Base-by-base conservation (phyloP, 108 stramenopile genomes). In the Stephanodiscus minutulus region DNA sequence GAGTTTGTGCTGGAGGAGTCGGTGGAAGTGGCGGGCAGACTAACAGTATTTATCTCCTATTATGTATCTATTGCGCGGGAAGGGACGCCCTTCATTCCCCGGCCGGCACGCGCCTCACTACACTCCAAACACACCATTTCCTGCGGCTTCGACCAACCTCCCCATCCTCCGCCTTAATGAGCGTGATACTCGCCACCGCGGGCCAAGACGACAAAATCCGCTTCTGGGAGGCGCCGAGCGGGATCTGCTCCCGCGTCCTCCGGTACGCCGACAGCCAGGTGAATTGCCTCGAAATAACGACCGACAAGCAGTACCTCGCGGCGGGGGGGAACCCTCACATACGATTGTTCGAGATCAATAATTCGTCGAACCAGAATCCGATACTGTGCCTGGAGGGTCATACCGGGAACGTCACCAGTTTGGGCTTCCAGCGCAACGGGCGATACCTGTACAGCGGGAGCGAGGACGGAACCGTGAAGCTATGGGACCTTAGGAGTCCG, bases 131-230 rank as follows among this genome's bases (percentile, higher is more conserved):
- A n/a, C n/a, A n/a, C n/a, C n/a, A n/a, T n/a, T n/a, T n/a, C n/a
- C n/a, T n/a, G n/a, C n/a, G n/a, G n/a, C n/a, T n/a, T n/a, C n/a
- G n/a, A n/a, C n/a, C n/a, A n/a, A n/a, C n/a, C n/a, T n/a, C 31
- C 31, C 31, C 5, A 33, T 33, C 31, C 31, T 33, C 31, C 31
- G 31, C 31, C 31, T n/a, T 2, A 33, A 96, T 96, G 95, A 88
- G 86, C 27, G 99, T 99, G 20, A 93, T 99, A 48, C 84, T 99
- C 44, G 98, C 96, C 21, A 98, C 99, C 5, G 98, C 93, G 15
- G 98, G 98, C 21, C 98, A 96, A 48, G 99, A 98, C 68, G 93
- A 98, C 76, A 97, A 97, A 68, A 97, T 98, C 27, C 86, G 96
- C 31, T 98, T 98, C 78, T 99, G 99, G 99, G 97, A 99, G 59